Evolutionary conservation across 23 red algal species (phyloP), one percentile per base, ranked within the genome.

Genomic region (Gracilaria gracilis): DNA sequence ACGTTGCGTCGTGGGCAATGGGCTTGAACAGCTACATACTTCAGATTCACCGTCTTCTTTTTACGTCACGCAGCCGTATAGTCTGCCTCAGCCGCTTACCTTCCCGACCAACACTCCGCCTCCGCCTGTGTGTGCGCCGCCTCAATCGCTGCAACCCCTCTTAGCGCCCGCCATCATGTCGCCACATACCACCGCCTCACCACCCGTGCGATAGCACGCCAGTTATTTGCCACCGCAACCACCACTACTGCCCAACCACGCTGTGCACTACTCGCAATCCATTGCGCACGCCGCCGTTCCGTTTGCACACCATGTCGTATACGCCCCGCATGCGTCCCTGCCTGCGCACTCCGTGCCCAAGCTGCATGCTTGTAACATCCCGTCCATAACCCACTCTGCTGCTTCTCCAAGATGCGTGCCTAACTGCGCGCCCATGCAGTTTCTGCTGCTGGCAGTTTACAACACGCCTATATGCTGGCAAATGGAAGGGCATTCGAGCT

Each of bases 1-100:
- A 32, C 74, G 75, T 13, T 50, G 87, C 25, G 75, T 81, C 0
- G 73, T 50, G 67, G 71, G 25, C 31, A 24, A n/a, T 37, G 74
- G 21, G 8, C 39, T 81, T 7, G 75, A 82, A 27, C 77, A 57
- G 20, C 7, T 39, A 24, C 87, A 80, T 21, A 77, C 27, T 23
- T 48, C 72, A 1, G 42, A 77, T 20, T 37, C 75, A 57, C 35
- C 20, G 35, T 35, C 83, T 36, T 37, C 61, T 4, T 80, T 67
- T 32, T 70, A 49, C 67, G 67, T 87, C 46, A 55, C 62, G 29
- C 40, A 24, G 35, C 47, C 85, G 0, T 42, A 40, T 2, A 19
- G 55, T 1, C 27, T 78, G 24, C 66, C 50, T 0, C 85, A 44
- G 44, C 67, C 69, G 48, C 69, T 37, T 0, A 44, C 59, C 23